Percentiles rank a stretch among this genome's conserved stretches.
Evolutionary conservation across 371 early-diverging fungal genomes (phyloP).

Genomic region (Syncephalastrum sp.): DNA sequence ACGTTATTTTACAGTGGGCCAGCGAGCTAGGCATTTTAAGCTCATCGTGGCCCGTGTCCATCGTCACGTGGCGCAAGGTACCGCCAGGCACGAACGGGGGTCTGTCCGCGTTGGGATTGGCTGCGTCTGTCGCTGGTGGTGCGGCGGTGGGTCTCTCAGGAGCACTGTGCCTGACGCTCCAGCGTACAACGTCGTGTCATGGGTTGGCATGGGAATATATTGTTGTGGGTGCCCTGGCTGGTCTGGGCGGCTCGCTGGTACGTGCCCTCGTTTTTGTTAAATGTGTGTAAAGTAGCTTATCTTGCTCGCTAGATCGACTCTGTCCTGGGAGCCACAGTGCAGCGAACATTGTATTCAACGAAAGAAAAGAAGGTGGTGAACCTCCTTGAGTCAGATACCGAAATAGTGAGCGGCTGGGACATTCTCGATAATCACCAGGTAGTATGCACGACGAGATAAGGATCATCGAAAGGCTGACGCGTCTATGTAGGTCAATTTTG

Average conservation of each 20-base stretch:
- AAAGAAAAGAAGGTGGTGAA: constrained; percentile 54
- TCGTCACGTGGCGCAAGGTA: constrained; percentile 68
- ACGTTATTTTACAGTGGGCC: constrained; percentile 64
- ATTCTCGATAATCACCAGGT: constrained; percentile 83
- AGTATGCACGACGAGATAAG: constrained; percentile 1
- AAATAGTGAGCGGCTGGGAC: constrained; percentile 61
- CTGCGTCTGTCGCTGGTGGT: constrained; percentile 76
- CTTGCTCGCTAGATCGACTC: constrained; percentile 66
- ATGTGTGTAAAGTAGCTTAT: constrained; percentile 3
- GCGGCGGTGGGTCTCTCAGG: constrained; percentile 67
- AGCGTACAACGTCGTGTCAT: constrained; percentile 37
- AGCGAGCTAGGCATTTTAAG: constrained; percentile 85
- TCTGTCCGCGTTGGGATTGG: constrained; percentile 61
- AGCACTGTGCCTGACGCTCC: constrained; percentile 47
- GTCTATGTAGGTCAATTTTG: constrained; percentile 20
- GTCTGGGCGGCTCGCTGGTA: constrained; percentile 75
- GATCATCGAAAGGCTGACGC: not conserved
- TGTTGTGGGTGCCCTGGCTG: constrained; percentile 57
- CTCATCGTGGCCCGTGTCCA: constrained; percentile 69
- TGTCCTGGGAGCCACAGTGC: constrained; percentile 80
- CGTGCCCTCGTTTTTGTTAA: constrained; percentile 7
- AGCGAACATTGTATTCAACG: constrained; percentile 68
- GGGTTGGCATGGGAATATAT: constrained; percentile 37
- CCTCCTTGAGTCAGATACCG: constrained; percentile 38
- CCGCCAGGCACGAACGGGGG: constrained; percentile 93